Evolutionary conservation across 2,329 filamentous ascomycete species (phyloP), one percentile per base, ranked within the genome.

Genomic region (Fusarium austroafricanum): DNA sequence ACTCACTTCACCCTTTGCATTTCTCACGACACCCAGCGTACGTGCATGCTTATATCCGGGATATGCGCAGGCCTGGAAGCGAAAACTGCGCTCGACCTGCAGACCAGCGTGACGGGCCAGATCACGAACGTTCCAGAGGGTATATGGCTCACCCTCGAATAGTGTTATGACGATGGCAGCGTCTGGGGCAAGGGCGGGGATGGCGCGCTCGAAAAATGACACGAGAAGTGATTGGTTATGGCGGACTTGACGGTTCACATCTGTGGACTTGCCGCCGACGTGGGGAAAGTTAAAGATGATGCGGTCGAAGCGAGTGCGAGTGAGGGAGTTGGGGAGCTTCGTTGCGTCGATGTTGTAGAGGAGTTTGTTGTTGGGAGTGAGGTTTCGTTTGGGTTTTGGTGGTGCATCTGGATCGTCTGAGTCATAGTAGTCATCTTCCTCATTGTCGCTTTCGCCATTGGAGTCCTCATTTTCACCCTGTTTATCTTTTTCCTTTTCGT

Each of bases 231-330:
- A 89, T 79, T 97, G 94, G 81, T 99, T 98, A 78, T 92, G 89
- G 57, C 96, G 89, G 15, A 97, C 94, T 80, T 99, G 96, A 35
- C 96, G 86, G 82, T 97, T 97, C 56, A 97, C 91, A 81, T 98
- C 94, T 71, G 91, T 98, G 68, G 89, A 92, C 74, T 96, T 90
- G 44, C 96, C 96, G 67, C 96, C 96, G 5, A 96, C 92, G 81
- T 99, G 96, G 35, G 96, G 96, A 79, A 99, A 99, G 83, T 97
- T 97, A 87, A 98, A 99, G 70, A 95, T 84, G 65, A 98, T 90
- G 57, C 89, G 86, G 78, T 97, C 90, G 84, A 91, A 94, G 63
- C 75, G 70, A 28, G 79, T 78, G 39, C 75, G 76, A 64, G 73
- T 68, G 72, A 83, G 84, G n/a, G 75, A 72, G 31, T 82, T 77